Conservation (phyloP, 1,139 yeast species). For the Yamadazyma sp. region DNA sequence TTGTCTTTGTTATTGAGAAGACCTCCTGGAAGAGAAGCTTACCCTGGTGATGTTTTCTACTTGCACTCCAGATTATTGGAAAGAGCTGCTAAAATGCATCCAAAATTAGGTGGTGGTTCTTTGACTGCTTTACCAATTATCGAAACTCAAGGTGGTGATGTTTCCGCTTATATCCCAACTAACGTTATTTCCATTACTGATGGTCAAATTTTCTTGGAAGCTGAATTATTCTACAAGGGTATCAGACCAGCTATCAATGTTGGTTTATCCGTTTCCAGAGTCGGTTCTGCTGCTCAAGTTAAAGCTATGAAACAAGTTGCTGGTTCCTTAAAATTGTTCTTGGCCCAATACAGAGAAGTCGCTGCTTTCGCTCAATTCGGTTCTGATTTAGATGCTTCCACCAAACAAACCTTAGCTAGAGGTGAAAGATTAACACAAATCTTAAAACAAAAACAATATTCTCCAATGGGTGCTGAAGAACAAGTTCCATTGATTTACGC, state of each 20-base stretch:
- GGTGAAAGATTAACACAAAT: conserved; percentile 99
- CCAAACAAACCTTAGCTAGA: conserved; percentile 98
- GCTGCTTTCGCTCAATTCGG: conserved; percentile 99
- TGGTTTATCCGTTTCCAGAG: conserved; percentile 99
- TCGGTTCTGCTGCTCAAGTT: conserved; percentile 99
- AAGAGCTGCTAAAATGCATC: conserved; percentile 98
- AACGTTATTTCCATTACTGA: conserved; percentile 96
- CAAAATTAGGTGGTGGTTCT: conserved; percentile 87
- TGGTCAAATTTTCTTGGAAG: conserved; percentile 70
- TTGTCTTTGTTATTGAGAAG: conserved; percentile 96
- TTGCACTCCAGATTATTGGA: conserved; percentile 93
- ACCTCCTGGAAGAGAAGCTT: conserved; percentile 71
- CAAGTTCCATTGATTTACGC: conserved; percentile 99
- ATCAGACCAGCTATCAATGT: conserved; percentile 99
- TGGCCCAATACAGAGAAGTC: conserved; percentile 99
- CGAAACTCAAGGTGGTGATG: conserved; percentile 99
- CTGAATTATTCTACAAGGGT: conserved; percentile 99
- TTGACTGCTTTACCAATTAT: conserved; percentile 94
- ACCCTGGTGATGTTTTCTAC: conserved; percentile 97
- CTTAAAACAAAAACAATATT: conserved; percentile 96
- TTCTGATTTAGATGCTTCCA: conserved; percentile 99
- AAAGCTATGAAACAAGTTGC: conserved; percentile 99
- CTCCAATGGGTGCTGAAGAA: conserved; percentile 97
- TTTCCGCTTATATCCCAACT: conserved; percentile 96
- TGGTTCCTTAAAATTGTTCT: conserved; percentile 99